Percentiles rank a stretch among this genome's conserved stretches.
Evolutionary conservation across 2,329 filamentous ascomycete genomes (phyloP).

Genomic region (Hymenoscyphus occultus): DNA sequence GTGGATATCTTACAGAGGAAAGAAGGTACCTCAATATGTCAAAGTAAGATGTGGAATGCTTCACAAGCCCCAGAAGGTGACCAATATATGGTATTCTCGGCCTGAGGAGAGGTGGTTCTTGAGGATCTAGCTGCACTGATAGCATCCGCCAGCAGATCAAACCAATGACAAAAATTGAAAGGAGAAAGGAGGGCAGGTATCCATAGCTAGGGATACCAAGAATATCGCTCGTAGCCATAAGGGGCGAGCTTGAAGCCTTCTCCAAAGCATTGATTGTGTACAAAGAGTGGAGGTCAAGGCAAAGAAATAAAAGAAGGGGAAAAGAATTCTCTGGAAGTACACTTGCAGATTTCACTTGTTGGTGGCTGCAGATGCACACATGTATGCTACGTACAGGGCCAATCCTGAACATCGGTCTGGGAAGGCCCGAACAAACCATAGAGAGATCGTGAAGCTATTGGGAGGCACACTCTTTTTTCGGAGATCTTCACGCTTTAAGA

Average conservation of each 20-base stretch:
- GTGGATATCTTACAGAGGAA: neutral
- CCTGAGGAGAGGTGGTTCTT: slow-evolving; percentile 44
- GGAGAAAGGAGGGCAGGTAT: slow-evolving; percentile 22
- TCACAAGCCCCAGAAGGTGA: slow-evolving; percentile 44
- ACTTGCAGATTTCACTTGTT: neutral
- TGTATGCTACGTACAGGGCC: neutral
- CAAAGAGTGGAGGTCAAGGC: neutral
- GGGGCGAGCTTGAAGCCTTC: neutral
- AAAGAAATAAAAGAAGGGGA: neutral
- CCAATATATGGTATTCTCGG: slow-evolving; percentile 44
- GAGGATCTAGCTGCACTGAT: slow-evolving; percentile 27
- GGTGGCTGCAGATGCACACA: neutral
- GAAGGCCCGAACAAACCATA: neutral
- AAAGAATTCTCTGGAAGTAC: neutral
- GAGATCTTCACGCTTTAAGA: neutral
- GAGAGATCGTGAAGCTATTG: neutral
- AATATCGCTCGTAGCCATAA: neutral
- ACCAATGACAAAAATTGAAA: slow-evolving; percentile 14
- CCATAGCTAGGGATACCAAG: neutral
- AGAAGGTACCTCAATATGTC: slow-evolving; percentile 37
- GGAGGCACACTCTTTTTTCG: neutral
- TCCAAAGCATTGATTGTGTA: neutral
- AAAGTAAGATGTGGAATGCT: slow-evolving; percentile 38
- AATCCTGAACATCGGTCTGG: neutral
- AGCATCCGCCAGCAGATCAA: slow-evolving; percentile 17